Base-by-base conservation (phyloP, 257 asterid species). In the Handroanthus guayacan region DNA sequence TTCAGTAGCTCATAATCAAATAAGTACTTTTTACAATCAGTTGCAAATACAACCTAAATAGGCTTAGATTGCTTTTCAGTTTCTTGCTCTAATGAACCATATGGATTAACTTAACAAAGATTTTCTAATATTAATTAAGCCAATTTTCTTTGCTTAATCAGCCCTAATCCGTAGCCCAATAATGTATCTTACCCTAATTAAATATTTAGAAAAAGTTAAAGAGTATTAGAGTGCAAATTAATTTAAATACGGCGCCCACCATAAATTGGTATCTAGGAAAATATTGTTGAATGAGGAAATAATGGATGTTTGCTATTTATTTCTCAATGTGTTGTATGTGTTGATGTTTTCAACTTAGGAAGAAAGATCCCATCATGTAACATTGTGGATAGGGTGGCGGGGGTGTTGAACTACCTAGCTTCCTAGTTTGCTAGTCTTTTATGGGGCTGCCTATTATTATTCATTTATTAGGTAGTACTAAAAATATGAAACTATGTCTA, bases 311-410 rank as follows among this genome's bases (percentile, higher is more conserved):
- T 54, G 69, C 69, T 75, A 63, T 75, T 75, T 56, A 80, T 54
- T 43, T 63, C 14, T 57, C 74, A 37, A 63, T 18, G 48, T 44
- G 18, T 70, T 34, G 56, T 18, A 4, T 11, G 2, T 3, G 16
- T 41, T 37, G 17, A 8, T 1, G 7, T 74, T 69, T 71, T 63
- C 66, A 69, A 80, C 70, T 52, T 80, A 80, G 75, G 74, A 80
- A 75, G 20, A 62, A 74, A 54, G 69, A 38, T 50, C 50, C 56
- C 78, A 72, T 67, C 57, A 64, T 54, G 66, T 39, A 55, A 11
- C 6, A n/a, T n/a, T 51, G 4, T 3, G 0, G 9, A 16, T 16
- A 16, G 8, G n/a, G n/a, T n/a, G n/a, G n/a, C n/a, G 18, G 20
- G 6, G 12, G 17, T 5, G 17, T 39, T 13, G 31, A 62, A 31